Evolutionary conservation across 768 basidiomycete species (phyloP).

Genomic region (Tephrocybe rancida): DNA sequence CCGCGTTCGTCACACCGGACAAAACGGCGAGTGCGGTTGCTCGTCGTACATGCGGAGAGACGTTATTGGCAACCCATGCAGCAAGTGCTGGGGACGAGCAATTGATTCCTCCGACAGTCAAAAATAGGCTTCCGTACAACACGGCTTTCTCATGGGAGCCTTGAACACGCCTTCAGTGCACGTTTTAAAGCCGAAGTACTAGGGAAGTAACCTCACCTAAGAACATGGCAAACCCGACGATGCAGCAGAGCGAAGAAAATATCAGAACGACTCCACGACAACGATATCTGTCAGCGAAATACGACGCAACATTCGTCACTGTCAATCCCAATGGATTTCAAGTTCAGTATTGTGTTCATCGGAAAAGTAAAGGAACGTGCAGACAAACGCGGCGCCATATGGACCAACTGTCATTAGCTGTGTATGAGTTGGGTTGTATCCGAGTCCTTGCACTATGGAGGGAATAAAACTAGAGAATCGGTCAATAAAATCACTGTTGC

Average conservation of each 20-base stretch:
- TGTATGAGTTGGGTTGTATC: constrained; percentile 39
- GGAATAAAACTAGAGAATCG: constrained; percentile 47
- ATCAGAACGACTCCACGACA: constrained; percentile 36
- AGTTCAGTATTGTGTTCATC: background rate
- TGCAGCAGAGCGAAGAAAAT: constrained; percentile 28
- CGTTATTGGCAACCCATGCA: constrained; percentile 46
- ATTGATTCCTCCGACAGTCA: constrained; percentile 36
- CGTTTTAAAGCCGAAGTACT: background rate
- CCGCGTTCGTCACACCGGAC: constrained; percentile 35
- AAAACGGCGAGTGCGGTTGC: constrained; percentile 41
- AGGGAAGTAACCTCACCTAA: constrained; percentile 26
- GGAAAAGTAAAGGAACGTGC: constrained; percentile 19
- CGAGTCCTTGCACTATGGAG: constrained; percentile 53
- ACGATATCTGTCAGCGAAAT: constrained; percentile 37
- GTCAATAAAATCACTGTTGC: background rate
- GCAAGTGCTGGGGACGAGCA: constrained; percentile 34
- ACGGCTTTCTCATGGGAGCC: constrained; percentile 21
- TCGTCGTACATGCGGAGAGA: constrained; percentile 36
- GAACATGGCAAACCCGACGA: constrained; percentile 41
- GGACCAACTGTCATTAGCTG: constrained; percentile 50
- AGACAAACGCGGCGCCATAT: constrained; percentile 33
- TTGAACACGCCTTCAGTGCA: background rate
- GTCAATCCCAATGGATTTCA: background rate
- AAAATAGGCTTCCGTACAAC: constrained; percentile 39
- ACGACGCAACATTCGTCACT: constrained; percentile 39